These are phyloP conservation scores for Plasmodium relictum DNA, from an alignment of 169 alveolate species.

Conservation along the genomic window DNA sequence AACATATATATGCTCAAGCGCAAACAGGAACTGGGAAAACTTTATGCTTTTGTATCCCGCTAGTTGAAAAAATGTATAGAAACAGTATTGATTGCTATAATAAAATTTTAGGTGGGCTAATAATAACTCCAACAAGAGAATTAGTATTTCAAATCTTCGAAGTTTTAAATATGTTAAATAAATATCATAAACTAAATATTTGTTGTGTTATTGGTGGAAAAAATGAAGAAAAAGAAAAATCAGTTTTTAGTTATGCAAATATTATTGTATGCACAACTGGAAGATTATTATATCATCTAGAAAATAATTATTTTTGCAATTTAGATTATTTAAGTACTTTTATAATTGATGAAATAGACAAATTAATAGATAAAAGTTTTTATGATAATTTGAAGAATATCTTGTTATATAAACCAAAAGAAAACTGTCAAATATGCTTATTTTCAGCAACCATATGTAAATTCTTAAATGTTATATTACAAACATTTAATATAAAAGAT, in stretches of 20 bases:
- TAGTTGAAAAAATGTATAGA: constrained; percentile 92
- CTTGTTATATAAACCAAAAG: constrained; percentile 62
- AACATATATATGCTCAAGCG: constrained; percentile 85
- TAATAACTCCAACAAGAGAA: constrained; percentile 98
- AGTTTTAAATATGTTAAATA: constrained; percentile 94
- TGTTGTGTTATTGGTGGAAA: constrained; percentile 95
- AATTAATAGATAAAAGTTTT: constrained; percentile 73
- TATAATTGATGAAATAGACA: constrained; percentile 73
- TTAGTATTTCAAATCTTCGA: constrained; percentile 96
- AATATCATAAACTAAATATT: constrained; percentile 89
- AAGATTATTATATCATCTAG: constrained; percentile 92
- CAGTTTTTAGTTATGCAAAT: constrained; percentile 93
- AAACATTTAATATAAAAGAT: constrained; percentile 59
- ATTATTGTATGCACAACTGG: constrained; percentile 98
- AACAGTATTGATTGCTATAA: constrained; percentile 96
- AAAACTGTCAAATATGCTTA: constrained; percentile 63
- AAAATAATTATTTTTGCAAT: constrained; percentile 69
- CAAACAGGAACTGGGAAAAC: constrained; percentile 99
- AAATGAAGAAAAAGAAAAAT: constrained; percentile 88
- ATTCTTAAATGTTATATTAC: constrained; percentile 57
- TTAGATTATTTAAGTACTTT: constrained; percentile 67
- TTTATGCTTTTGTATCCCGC: constrained; percentile 95
- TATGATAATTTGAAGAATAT: constrained; percentile 70
- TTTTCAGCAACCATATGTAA: constrained; percentile 73
- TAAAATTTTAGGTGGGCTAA: constrained; percentile 85